phyloP scores from a whole-genome alignment of 495 filamentous ascomycete species.

The Daldinia childiae region DNA sequence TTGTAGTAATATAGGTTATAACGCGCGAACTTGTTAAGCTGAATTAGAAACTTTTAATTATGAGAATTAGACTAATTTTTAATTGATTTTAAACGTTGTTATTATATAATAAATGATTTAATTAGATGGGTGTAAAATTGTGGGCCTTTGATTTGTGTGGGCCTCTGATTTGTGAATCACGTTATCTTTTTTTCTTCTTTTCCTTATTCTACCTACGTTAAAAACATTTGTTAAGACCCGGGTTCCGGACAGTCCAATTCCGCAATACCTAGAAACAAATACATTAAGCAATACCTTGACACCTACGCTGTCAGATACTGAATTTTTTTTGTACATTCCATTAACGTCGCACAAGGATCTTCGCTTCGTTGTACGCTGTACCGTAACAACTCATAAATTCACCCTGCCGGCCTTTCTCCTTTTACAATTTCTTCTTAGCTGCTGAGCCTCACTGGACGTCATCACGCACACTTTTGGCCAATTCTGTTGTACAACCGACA shows the following conservation, averaged over 20 bases:
- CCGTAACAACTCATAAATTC: conserved; percentile 31
- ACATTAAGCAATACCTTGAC: not conserved
- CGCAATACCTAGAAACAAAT: not conserved
- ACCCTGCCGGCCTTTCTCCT: conserved; percentile 18
- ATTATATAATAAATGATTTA: too few species aligned
- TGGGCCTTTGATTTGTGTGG: too few species aligned
- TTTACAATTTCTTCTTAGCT: conserved; percentile 12
- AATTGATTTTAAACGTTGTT: too few species aligned
- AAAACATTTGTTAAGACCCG: not conserved
- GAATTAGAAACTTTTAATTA: too few species aligned
- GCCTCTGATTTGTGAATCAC: too few species aligned
- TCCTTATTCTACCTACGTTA: not conserved
- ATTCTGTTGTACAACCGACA: conserved; percentile 36
- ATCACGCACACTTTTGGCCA: conserved; percentile 32
- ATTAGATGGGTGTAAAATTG: too few species aligned
- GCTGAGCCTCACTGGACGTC: conserved; percentile 45
- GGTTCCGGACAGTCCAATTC: conserved; percentile 1
- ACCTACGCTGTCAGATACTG: conserved; percentile 3
- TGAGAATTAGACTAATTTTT: too few species aligned
- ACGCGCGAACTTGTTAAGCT: too few species aligned
- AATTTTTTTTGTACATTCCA: conserved; percentile 23
- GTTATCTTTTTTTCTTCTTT: conserved; percentile 6
- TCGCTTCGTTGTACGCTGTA: conserved; percentile 21
- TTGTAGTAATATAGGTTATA: too few species aligned
- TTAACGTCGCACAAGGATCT: conserved; percentile 39